These are phyloP conservation scores for Lotus japonicus DNA, from an alignment of 306 rosid genomes.

Conservation along the genomic window DNA sequence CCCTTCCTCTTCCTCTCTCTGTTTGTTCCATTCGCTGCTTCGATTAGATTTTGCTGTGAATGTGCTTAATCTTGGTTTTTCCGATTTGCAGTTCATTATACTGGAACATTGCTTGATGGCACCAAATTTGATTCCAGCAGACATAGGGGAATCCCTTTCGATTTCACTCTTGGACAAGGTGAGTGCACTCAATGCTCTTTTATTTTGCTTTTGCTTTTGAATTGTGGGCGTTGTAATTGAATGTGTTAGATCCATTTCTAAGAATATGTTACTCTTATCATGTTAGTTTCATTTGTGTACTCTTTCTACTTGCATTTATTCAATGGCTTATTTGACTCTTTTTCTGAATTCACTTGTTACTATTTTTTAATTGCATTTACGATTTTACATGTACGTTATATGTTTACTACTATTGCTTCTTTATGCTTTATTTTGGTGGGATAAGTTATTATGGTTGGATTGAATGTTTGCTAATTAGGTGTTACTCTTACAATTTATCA, in stretches of 20 bases:
- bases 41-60: too few relatives aligned
- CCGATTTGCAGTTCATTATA: too few relatives aligned
- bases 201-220: neutral
- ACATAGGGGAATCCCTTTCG: conserved; percentile 59
- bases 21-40: too few relatives aligned
- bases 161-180: conserved; percentile 96
- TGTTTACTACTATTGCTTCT: too few relatives aligned
- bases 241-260: too few relatives aligned
- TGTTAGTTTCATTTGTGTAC: neutral
- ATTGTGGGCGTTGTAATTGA: neutral
- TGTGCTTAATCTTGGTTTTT: too few relatives aligned
- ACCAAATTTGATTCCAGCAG: conserved; percentile 93
- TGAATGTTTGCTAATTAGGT: neutral
- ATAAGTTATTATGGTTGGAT: neutral
- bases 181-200: neutral
- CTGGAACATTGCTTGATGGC: conserved; percentile 83
- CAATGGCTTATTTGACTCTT: neutral
- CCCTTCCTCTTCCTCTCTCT: too few relatives aligned
- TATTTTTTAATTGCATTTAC: neutral
- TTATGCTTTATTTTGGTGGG: too few relatives aligned
- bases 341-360: neutral
- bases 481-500: too few relatives aligned
- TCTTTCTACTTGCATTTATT: neutral
- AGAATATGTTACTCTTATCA: neutral
- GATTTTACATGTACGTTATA: too few relatives aligned